These are phyloP conservation scores for Penicillium robsamsonii DNA, from an alignment of 495 filamentous ascomycete species.

Conservation along the genomic window DNA sequence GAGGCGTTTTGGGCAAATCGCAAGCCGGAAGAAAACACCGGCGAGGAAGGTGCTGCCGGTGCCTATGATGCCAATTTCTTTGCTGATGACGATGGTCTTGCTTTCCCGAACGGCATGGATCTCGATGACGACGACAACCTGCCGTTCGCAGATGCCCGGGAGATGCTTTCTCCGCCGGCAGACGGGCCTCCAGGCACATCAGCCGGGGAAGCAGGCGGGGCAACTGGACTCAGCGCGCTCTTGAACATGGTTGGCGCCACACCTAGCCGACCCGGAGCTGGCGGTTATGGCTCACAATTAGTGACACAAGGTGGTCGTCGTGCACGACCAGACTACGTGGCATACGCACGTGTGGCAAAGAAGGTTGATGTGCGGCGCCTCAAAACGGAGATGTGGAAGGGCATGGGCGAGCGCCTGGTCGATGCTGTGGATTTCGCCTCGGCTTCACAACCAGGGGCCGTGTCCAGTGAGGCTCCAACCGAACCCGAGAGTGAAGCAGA, in stretches of 20 bases:
- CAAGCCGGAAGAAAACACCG: constrained; percentile 51
- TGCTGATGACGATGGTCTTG: constrained; percentile 89
- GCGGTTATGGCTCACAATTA: constrained; percentile 85
- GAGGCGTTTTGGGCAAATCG: constrained; percentile 94
- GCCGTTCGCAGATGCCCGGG: constrained; percentile 85
- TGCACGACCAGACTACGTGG: constrained; percentile 88
- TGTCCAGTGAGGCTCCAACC: constrained; percentile 22
- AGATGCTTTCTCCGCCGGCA: constrained; percentile 78
- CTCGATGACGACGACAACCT: constrained; percentile 75
- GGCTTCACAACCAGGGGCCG: constrained; percentile 27
- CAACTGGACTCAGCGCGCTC: constrained; percentile 40
- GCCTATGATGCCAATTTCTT: constrained; percentile 98
- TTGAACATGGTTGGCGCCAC: constrained; percentile 48
- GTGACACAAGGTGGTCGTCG: constrained; percentile 81
- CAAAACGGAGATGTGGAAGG: constrained; percentile 95
- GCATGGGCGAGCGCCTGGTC: constrained; percentile 60
- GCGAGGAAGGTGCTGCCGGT: constrained; percentile 56
- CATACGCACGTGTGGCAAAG: constrained; percentile 94
- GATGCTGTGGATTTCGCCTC: constrained; percentile 36
- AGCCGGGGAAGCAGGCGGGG: constrained; percentile 36
- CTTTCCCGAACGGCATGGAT: constrained; percentile 63
- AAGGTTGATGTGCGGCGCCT: constrained; percentile 96
- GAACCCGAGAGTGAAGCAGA: constrained; percentile 32
- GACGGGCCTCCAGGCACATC: constrained; percentile 39
- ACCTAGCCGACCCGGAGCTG: constrained; percentile 38